These are phyloP conservation scores for Neurospora cerealis DNA, from an alignment of 495 filamentous ascomycete genomes.

Conservation along the genomic window DNA sequence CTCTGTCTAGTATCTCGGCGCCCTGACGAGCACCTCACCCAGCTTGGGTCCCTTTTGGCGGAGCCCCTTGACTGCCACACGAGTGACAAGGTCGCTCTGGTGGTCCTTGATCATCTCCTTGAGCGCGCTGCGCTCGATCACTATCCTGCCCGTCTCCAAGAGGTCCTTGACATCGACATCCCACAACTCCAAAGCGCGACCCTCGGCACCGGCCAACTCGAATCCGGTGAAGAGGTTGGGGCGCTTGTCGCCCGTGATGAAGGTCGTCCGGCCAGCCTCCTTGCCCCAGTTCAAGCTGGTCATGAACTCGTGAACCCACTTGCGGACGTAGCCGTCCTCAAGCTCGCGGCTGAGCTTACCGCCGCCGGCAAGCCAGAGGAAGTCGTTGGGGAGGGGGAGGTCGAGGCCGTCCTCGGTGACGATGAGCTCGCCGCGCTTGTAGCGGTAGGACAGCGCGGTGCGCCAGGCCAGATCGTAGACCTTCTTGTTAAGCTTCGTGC, in stretches of 20 bases:
- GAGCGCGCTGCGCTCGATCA: conserved; percentile 79
- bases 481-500: conserved; percentile 71
- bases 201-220: conserved; percentile 50
- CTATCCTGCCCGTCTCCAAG: conserved; percentile 69
- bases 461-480: conserved; percentile 95
- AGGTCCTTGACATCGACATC: conserved; percentile 94
- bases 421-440: conserved; percentile 73
- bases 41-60: conserved; percentile 7
- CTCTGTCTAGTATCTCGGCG: background rate
- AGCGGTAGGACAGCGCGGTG: conserved; percentile 86
- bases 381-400: conserved; percentile 40
- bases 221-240: conserved; percentile 49
- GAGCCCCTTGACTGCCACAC: conserved; percentile 25
- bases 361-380: conserved; percentile 22
- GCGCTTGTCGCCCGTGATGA: conserved; percentile 55
- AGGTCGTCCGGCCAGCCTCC: conserved; percentile 58
- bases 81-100: conserved; percentile 56
- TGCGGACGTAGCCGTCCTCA: conserved; percentile 38
- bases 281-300: conserved; percentile 62
- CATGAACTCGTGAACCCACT: conserved; percentile 56
- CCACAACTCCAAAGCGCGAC: conserved; percentile 50
- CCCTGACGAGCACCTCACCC: conserved; percentile 11
- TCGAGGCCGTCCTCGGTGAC: conserved; percentile 67
- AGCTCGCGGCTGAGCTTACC: conserved; percentile 23
- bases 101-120: conserved; percentile 64